A percentile compares a stretch with the other conserved stretches of the same genome.
Evolutionary conservation across 1,139 yeast species (phyloP).

Genomic region (Yamadazyma dushanensis): DNA sequence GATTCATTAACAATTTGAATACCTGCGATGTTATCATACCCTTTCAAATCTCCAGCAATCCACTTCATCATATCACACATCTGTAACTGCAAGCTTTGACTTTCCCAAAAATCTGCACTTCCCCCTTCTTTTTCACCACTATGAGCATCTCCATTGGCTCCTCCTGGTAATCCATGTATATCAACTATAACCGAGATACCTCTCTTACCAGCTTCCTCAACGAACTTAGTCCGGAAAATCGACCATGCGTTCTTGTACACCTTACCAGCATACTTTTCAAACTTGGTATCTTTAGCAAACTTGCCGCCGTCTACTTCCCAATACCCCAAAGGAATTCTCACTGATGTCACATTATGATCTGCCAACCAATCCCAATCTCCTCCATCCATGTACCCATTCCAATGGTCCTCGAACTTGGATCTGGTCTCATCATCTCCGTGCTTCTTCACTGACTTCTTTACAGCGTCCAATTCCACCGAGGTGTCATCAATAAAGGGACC

Average conservation of each 20-base stretch:
- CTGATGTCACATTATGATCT: conserved; percentile 66
- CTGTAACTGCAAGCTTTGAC: conserved; percentile 40
- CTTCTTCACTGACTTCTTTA: conserved; percentile 43
- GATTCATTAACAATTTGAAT: conserved; percentile 87
- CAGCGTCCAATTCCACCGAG: conserved; percentile 72
- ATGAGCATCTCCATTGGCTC: conserved; percentile 84
- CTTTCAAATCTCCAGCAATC: conserved; percentile 59
- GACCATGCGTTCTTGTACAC: conserved; percentile 78
- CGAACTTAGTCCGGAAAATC: conserved; percentile 46
- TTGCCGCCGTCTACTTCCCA: conserved; percentile 77
- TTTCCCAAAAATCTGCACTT: conserved; percentile 64
- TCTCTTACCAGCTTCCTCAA: conserved; percentile 54
- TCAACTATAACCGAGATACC: conserved; percentile 79
- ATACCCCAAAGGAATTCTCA: conserved; percentile 87
- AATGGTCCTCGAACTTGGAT: conserved; percentile 61
- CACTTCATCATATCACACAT: conserved; percentile 57
- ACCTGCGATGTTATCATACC: conserved; percentile 71
- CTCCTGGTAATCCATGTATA: conserved; percentile 88
- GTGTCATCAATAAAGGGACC: conserved; percentile 56
- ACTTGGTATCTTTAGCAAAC: conserved; percentile 61
- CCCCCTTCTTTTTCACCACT: conserved; percentile 65
- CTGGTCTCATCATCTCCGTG: conserved; percentile 59
- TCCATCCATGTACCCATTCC: conserved; percentile 62
- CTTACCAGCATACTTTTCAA: conserved; percentile 42
- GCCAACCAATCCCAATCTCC: conserved; percentile 80